These are phyloP conservation scores for Phytophthora crassamura DNA, from an alignment of 352 stramenopile species.

Conservation along the genomic window DNA sequence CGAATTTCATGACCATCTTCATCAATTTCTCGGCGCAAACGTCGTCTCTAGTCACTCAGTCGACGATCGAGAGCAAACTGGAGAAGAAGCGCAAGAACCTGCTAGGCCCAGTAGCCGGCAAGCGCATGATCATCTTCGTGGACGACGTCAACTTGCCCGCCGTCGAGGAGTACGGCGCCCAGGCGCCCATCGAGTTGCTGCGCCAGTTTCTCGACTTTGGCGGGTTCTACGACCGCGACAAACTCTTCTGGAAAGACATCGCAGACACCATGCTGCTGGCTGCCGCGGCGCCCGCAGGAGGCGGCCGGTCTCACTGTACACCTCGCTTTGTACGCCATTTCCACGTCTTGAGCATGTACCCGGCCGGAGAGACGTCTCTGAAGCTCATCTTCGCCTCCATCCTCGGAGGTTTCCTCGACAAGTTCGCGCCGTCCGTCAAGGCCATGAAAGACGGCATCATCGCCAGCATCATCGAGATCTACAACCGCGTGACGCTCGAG, in stretches of 20 bases:
- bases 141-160: constrained; percentile 96
- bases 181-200: constrained; percentile 94
- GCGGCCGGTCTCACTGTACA: constrained; percentile 87
- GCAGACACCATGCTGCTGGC: constrained; percentile 92
- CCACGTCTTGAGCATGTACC: constrained; percentile 95
- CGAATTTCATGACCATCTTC: constrained; percentile 75
- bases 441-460: constrained; percentile 85
- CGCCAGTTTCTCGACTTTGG: constrained; percentile 96
- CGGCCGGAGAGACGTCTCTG: constrained; percentile 85
- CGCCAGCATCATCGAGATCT: constrained; percentile 93
- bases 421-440: constrained; percentile 89
- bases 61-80: constrained; percentile 93
- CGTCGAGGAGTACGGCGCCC: constrained; percentile 94
- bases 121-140: constrained; percentile 94
- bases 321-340: constrained; percentile 95
- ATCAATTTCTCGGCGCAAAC: constrained; percentile 95
- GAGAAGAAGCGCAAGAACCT: constrained; percentile 97
- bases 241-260: constrained; percentile 98
- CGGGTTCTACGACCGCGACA: constrained; percentile 96
- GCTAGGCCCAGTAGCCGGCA: constrained; percentile 87
- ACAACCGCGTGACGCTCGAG: constrained; percentile 92
- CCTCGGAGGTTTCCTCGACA: constrained; percentile 91
- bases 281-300: constrained; percentile 91
- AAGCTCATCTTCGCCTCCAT: constrained; percentile 95
- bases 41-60: constrained; percentile 88